Percentiles rank a stretch among this genome's conserved stretches.
phyloP scores from a whole-genome alignment of 2,329 filamentous ascomycete genomes.

The Xylariales sp. region DNA sequence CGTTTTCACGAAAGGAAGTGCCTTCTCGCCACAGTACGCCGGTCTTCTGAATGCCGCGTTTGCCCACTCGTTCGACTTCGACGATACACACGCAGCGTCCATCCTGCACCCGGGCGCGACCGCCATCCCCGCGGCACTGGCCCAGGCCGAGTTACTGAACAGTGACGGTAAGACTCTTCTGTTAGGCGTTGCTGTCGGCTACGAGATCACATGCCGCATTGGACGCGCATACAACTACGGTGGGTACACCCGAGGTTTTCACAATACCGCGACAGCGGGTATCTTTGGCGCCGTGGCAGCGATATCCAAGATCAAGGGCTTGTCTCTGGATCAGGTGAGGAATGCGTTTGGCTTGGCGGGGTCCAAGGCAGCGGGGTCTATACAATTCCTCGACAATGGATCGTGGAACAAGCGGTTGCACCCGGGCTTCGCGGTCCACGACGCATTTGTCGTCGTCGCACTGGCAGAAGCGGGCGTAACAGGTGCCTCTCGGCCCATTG shows the following conservation, averaged over 20 bases:
- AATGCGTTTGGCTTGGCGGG: conserved; percentile 45
- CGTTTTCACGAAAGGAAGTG: conserved; percentile 51
- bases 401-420: conserved; percentile 48
- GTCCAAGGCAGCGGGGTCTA: conserved; percentile 46
- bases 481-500: conserved; percentile 42
- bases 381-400: conserved; percentile 50
- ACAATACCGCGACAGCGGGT: conserved; percentile 46
- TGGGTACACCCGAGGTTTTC: conserved; percentile 45
- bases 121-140: conserved; percentile 52
- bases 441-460: conserved; percentile 45
- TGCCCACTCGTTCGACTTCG: conserved; percentile 58
- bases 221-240: conserved; percentile 42
- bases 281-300: conserved; percentile 47
- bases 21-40: conserved; percentile 53
- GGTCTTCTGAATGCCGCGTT: conserved; percentile 56
- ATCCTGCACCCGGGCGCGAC: conserved; percentile 57
- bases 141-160: conserved; percentile 46
- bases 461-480: conserved; percentile 44
- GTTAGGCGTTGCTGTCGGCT: conserved; percentile 48
- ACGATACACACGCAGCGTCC: conserved; percentile 57
- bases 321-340: conserved; percentile 36
- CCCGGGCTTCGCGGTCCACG: conserved; percentile 47
- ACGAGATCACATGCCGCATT: conserved; percentile 46
- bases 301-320: conserved; percentile 41
- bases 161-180: conserved; percentile 48